A percentile compares a stretch with the other conserved stretches of the same genome.
Conservation (phyloP, 768 basidiomycete species). For the Mycena metata region DNA sequence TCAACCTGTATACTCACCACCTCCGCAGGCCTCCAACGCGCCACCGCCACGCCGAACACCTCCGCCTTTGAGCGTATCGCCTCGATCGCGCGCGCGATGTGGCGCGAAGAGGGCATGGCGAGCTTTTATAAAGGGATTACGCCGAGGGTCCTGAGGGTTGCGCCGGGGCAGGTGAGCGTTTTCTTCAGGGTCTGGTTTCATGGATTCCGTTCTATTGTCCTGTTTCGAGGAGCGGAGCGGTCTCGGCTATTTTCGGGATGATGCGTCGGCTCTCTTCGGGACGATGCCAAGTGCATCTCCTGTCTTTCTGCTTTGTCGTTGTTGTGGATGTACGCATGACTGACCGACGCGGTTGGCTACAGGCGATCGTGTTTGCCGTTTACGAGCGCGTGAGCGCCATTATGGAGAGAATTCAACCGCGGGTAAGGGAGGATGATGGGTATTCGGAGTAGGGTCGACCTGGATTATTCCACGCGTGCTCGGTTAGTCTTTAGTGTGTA, state of each 20-base stretch:
- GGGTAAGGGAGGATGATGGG: constrained; percentile 67
- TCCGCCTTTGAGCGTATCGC: constrained; percentile 85
- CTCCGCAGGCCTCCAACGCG: constrained; percentile 83
- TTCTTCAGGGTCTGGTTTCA: constrained; percentile 54
- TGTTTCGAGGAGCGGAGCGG: too few relatives aligned
- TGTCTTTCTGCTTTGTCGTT: too few relatives aligned
- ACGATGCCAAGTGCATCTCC: too few relatives aligned
- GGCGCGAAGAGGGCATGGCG: constrained; percentile 85
- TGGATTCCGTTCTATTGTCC: too few relatives aligned
- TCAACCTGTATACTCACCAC: neutral
- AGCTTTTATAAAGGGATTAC: constrained; percentile 99
- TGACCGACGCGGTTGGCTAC: too few relatives aligned
- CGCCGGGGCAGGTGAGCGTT: constrained; percentile 96
- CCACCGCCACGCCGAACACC: constrained; percentile 78
- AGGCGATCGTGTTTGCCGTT: constrained; percentile 95
- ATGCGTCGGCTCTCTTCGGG: too few relatives aligned
- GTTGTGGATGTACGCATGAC: too few relatives aligned
- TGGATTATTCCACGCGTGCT: too few relatives aligned
- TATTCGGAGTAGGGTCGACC: constrained; percentile 69
- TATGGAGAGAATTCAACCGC: constrained; percentile 78
- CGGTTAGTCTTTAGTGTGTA: too few relatives aligned
- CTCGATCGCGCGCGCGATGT: constrained; percentile 92
- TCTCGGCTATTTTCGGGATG: too few relatives aligned
- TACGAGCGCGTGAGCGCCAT: constrained; percentile 88
- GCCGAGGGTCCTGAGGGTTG: constrained; percentile 94